phyloP scores from a whole-genome alignment of 805 yeast genomes.

The Saccharomycopsis malanga region DNA sequence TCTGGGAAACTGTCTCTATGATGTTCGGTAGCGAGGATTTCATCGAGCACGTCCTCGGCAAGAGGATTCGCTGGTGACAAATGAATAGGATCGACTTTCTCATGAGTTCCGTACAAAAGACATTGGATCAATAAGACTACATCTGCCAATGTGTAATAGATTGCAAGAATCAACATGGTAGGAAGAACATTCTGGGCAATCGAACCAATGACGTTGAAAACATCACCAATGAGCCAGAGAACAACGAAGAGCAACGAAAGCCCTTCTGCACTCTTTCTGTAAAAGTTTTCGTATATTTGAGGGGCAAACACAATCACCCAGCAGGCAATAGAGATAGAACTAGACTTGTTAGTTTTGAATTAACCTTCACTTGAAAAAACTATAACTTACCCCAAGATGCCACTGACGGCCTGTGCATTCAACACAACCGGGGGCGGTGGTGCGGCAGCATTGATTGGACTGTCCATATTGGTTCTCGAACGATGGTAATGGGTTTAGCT shows the following conservation, averaged over 20 bases:
- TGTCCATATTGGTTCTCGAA: no score
- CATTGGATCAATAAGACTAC: slow-evolving; percentile 79
- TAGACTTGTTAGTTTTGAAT: slow-evolving; percentile 19
- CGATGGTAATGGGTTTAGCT: no score
- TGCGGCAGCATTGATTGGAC: slow-evolving; percentile 29
- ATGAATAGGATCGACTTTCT: slow-evolving; percentile 63
- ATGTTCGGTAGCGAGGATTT: slow-evolving; percentile 30
- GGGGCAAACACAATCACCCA: slow-evolving; percentile 98
- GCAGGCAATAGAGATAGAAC: slow-evolving; percentile 89
- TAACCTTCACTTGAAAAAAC: neutral
- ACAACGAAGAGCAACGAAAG: slow-evolving; percentile 78
- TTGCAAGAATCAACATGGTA: slow-evolving; percentile 88
- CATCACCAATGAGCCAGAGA: slow-evolving; percentile 90
- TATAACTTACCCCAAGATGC: slow-evolving; percentile 40
- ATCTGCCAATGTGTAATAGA: slow-evolving; percentile 90
- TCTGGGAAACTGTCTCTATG: slow-evolving; percentile 17
- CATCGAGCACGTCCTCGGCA: slow-evolving; percentile 61
- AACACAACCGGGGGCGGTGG: slow-evolving; percentile 62
- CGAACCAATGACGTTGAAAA: slow-evolving; percentile 89
- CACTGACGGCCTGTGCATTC: slow-evolving; percentile 67
- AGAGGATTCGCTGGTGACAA: slow-evolving; percentile 86
- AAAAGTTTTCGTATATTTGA: slow-evolving; percentile 87
- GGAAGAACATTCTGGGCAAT: slow-evolving; percentile 84
- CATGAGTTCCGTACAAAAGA: slow-evolving; percentile 51
- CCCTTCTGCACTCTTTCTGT: slow-evolving; percentile 83